A percentile compares a stretch with the other conserved stretches of the same genome.
Conservation (phyloP, 768 basidiomycete genomes). For the Daedaleopsis nitida region DNA sequence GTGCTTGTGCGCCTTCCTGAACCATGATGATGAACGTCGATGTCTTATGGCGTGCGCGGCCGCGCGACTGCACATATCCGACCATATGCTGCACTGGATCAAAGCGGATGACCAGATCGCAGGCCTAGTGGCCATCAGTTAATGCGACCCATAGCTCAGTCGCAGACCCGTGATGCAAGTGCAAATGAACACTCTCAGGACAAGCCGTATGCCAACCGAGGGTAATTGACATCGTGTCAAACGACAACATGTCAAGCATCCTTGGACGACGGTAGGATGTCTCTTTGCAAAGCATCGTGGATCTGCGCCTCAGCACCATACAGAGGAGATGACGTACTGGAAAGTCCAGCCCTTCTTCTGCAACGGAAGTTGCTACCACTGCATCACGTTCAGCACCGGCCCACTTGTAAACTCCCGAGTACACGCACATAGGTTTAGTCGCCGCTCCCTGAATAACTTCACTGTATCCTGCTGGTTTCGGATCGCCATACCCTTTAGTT, state of each 20-base stretch:
- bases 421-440: constrained; percentile 67
- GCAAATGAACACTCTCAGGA: constrained; percentile 1
- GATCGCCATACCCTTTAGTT: constrained; percentile 52
- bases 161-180: constrained; percentile 1
- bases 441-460: constrained; percentile 61
- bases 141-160: background rate
- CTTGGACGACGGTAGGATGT: constrained; percentile 15
- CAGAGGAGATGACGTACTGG: constrained; percentile 48
- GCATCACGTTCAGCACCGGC: background rate
- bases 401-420: background rate
- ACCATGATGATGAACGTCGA: constrained; percentile 86
- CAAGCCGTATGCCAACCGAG: constrained; percentile 12
- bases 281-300: constrained; percentile 1
- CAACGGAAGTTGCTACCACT: constrained; percentile 86
- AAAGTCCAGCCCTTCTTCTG: constrained; percentile 92
- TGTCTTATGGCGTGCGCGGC: constrained; percentile 74
- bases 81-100: constrained; percentile 82
- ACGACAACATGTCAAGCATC: constrained; percentile 7
- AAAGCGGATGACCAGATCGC: constrained; percentile 85
- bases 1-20: constrained; percentile 55
- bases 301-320: background rate
- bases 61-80: constrained; percentile 87
- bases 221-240: background rate
- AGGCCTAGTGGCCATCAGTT: constrained; percentile 50
- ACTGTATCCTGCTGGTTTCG: constrained; percentile 62